Evolutionary conservation across 2,329 filamentous ascomycete genomes (phyloP), one percentile per base, ranked within the genome.

Genomic region (Clonostachys sp.): DNA sequence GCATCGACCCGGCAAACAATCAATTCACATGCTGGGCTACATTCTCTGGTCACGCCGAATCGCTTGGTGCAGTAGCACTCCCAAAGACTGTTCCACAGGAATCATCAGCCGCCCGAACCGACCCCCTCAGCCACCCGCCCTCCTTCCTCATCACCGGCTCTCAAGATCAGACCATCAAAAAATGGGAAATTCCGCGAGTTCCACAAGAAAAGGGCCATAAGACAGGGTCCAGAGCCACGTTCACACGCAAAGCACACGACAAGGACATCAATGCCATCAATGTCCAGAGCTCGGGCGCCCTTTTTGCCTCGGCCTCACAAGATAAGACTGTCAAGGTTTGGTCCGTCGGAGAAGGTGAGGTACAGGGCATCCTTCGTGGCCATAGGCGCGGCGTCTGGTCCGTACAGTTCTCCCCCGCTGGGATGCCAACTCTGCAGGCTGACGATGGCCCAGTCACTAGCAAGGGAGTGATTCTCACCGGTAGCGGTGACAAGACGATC

Each of bases 251-350:
- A 66, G 94, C 94, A 1, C 94, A 99, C 67, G 94, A 99, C 61
- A 99, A 99, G 64, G 94, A 99, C 56, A 99, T 99, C 68, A 99
- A 99, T 58, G 91, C 94, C 3, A 80, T 99, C 45, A 90, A 95
- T 53, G 77, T 94, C 12, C 89, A 91, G 53, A 78, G 83, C 18
- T 76, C 80, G 2, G 82, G 81, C 5, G 81, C 84, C n/a, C 70
- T 96, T 1, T 97, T 99, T 61, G 95, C 92, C 4, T 96, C 94
- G 2, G 92, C 94, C 33, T 97, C 92, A 6, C 94, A 99, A 68
- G 94, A 99, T 64, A 89, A 91, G 55, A 95, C 90, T 0, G 91
- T 97, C 55, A 99, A 97, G 71, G 94, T 99, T 50, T 99, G 92
- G 87, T 94, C 91, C 8, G 78, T 86, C 7, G 86, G 91, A 55